Evolutionary conservation across 2,329 filamentous ascomycete species (phyloP).

Genomic region (Alternaria gansuensis): DNA sequence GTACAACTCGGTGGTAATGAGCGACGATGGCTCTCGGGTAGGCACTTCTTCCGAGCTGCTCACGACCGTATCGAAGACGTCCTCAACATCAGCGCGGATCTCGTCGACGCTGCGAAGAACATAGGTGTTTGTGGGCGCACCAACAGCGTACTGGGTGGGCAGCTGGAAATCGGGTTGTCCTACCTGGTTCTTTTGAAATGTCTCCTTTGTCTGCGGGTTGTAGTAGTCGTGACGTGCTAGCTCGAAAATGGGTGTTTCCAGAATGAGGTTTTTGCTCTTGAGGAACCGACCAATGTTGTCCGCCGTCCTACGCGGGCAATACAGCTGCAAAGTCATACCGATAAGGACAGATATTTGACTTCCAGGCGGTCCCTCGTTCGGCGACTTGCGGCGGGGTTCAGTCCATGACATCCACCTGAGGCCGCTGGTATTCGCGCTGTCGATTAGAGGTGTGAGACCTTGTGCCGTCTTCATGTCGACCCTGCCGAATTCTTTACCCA

Average conservation of each 20-base stretch:
- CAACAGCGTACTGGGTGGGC: slow-evolving; percentile 18
- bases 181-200: slow-evolving; percentile 27
- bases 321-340: slow-evolving; percentile 77
- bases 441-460: slow-evolving; percentile 76
- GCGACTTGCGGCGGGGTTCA: slow-evolving; percentile 68
- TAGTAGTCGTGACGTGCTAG: slow-evolving; percentile 73
- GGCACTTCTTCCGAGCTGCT: slow-evolving; percentile 76
- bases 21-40: slow-evolving; percentile 71
- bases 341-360: slow-evolving; percentile 37
- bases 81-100: slow-evolving; percentile 82
- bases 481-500: slow-evolving; percentile 75
- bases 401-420: slow-evolving; percentile 79
- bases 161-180: slow-evolving; percentile 27
- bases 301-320: slow-evolving; percentile 74
- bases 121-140: slow-evolving; percentile 25
- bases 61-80: slow-evolving; percentile 85
- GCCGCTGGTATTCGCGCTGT: slow-evolving; percentile 65
- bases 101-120: slow-evolving; percentile 70
- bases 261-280: slow-evolving; percentile 70
- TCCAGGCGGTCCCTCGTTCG: slow-evolving; percentile 62
- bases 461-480: slow-evolving; percentile 73
- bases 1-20: slow-evolving; percentile 74
- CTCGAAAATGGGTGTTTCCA: slow-evolving; percentile 69
- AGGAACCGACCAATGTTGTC: slow-evolving; percentile 73
- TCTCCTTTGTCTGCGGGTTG: slow-evolving; percentile 71